phyloP scores from a whole-genome alignment of 495 filamentous ascomycete genomes.

The Clavariopsis aquatica region DNA sequence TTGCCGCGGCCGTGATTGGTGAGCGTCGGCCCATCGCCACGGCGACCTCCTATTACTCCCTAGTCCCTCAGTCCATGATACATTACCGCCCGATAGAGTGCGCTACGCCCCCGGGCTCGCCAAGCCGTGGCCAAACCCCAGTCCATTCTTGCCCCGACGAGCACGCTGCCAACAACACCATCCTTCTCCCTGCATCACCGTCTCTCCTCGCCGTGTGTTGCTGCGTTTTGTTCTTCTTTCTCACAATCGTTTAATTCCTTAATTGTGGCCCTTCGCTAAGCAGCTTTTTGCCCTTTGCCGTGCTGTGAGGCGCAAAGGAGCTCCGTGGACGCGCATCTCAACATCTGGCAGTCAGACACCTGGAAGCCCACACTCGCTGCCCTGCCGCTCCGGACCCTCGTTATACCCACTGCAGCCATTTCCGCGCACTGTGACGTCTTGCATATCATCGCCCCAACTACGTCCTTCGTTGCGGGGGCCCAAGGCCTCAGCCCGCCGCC shows the following conservation, averaged over 20 bases:
- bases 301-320: not conserved
- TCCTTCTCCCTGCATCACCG: slow-evolving; percentile 4
- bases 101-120: not conserved
- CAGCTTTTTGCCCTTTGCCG: not conserved
- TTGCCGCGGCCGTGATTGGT: no score
- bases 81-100: not conserved
- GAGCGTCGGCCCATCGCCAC: not conserved
- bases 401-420: not conserved
- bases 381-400: not conserved
- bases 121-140: not conserved
- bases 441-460: not conserved
- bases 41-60: not conserved
- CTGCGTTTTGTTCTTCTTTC: slow-evolving; percentile 16
- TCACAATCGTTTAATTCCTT: slow-evolving; percentile 37
- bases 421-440: not conserved
- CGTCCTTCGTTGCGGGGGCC: slow-evolving; percentile 17
- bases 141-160: not conserved
- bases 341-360: not conserved
- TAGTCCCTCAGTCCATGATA: not conserved
- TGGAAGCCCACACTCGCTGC: not conserved
- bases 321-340: not conserved
- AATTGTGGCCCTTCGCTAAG: slow-evolving; percentile 29
- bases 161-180: slow-evolving; percentile 18
- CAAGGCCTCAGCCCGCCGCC: slow-evolving; percentile 30
- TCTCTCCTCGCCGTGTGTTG: not conserved